Evolutionary conservation across 1,284 basidiomycete species (phyloP).

Genomic region (Baeospora myosura): DNA sequence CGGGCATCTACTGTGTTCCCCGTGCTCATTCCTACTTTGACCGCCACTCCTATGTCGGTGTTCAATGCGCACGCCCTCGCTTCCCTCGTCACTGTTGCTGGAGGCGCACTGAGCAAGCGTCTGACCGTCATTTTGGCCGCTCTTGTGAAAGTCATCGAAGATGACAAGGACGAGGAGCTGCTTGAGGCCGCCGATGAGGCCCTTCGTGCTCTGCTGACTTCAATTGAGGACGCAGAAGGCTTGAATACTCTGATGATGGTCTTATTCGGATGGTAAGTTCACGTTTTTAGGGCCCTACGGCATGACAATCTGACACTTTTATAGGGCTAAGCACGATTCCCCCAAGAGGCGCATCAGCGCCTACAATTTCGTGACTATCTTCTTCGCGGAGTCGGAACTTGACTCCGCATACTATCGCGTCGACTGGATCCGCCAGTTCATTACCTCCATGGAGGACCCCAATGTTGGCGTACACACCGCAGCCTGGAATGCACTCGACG

Average conservation of each 20-base stretch:
- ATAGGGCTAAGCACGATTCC: constrained; percentile 72
- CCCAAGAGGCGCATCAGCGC: constrained; percentile 71
- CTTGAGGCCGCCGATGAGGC: constrained; percentile 71
- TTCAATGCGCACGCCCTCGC: constrained; percentile 95
- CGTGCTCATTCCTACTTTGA: constrained; percentile 92
- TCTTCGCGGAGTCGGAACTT: constrained; percentile 76
- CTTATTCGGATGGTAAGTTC: constrained; percentile 77
- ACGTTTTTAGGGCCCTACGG: background rate
- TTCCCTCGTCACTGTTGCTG: constrained; percentile 89
- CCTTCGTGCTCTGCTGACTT: constrained; percentile 63
- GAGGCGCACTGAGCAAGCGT: constrained; percentile 80
- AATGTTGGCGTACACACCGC: constrained; percentile 72
- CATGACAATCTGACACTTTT: constrained; percentile 8
- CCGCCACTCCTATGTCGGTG: constrained; percentile 83
- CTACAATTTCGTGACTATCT: constrained; percentile 69
- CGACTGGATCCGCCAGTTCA: constrained; percentile 93
- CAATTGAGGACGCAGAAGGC: constrained; percentile 80
- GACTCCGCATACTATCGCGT: constrained; percentile 82
- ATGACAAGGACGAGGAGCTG: constrained; percentile 65
- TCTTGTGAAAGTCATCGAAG: constrained; percentile 65
- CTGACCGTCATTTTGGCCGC: constrained; percentile 72
- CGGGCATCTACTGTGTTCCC: constrained; percentile 95
- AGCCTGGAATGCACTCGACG: constrained; percentile 81
- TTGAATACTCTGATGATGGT: constrained; percentile 84
- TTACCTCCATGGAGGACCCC: constrained; percentile 80